Base-by-base conservation (phyloP, 306 rosid species). In the Mimosa pudica region DNA sequence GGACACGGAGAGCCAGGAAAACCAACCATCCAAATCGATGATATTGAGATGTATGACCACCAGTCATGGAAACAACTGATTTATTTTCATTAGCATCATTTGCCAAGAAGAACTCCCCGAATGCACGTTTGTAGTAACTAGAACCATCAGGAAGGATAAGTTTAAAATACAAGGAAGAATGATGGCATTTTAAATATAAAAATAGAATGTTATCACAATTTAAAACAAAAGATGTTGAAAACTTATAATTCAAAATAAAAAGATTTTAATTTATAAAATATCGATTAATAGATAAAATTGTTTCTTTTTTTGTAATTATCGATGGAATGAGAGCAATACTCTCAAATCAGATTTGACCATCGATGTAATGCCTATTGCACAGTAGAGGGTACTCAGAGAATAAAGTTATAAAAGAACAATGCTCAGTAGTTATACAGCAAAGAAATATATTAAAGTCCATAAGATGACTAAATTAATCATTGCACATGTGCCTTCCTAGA, bases 21-120 rank as follows among this genome's bases (percentile, higher is more conserved):
- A 96, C 90, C 83, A 96, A 85, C 99, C 99, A 96, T 82, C 99
- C 99, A 87, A 96, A 96, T 54, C 93, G 93, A 86, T 93, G 97
- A 86, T 90, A 93, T 61, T 91, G 92, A 0, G 96, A 91, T 79
- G 87, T 89, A 74, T 83, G 83, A 74, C 78, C 87, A 67, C 86
- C 42, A 24, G 58, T 13, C 10, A 12, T 12, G 1, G 74, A 12
- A 74, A 62, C 78, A 80, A 81, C 33, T 55, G 88, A 81, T 63
- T 81, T 73, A 61, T 89, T 93, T 81, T 76, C 87, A 51, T 74
- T 68, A 81, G 91, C 85, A 80, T 88, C 90, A 68, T 68, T 86
- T 86, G 91, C 79, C 87, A 88, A 82, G 57, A 96, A 96, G 79
- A 93, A 88, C 74, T 96, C 99, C 70, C 84, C 83, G 82, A 87